These are phyloP conservation scores for Bacidia gigantensis DNA, from an alignment of 495 filamentous ascomycete species.

Conservation along the genomic window DNA sequence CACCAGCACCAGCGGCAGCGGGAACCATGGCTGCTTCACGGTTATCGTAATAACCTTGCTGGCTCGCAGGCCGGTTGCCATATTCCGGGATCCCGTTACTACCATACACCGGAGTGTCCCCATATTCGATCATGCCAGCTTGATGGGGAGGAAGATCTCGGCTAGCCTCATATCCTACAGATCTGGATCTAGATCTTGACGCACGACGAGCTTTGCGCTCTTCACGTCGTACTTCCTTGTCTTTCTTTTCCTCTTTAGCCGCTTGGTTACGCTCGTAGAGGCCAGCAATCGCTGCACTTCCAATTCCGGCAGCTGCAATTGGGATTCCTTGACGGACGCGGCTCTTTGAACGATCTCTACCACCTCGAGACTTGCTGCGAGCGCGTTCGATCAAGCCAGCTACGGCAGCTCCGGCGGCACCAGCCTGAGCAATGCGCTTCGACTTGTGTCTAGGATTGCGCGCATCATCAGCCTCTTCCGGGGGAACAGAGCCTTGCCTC, in stretches of 20 bases:
- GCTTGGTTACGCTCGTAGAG: constrained; percentile 67
- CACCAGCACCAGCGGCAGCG: constrained; percentile 27
- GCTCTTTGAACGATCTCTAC: constrained; percentile 43
- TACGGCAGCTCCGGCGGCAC: constrained; percentile 61
- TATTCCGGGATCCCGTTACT: constrained; percentile 37
- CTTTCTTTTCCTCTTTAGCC: constrained; percentile 45
- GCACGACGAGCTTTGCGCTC: too few species aligned
- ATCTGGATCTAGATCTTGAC: constrained; percentile 40
- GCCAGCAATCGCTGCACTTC: constrained; percentile 65
- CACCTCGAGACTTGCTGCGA: constrained; percentile 55
- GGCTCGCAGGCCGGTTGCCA: constrained; percentile 28
- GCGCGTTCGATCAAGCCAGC: constrained; percentile 62
- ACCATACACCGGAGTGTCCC: constrained; percentile 45
- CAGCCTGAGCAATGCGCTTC: constrained; percentile 61
- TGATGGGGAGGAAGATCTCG: constrained; percentile 47
- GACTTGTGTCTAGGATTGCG: constrained; percentile 48
- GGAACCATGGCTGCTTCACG: constrained; percentile 25
- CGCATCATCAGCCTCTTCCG: constrained; percentile 30
- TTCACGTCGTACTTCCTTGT: constrained; percentile 25
- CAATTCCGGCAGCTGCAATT: constrained; percentile 62
- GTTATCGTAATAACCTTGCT: constrained; percentile 27
- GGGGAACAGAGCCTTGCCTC: constrained; percentile 39
- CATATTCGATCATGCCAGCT: constrained; percentile 72
- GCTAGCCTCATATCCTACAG: constrained; percentile 42
- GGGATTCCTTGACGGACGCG: constrained; percentile 45